Percentiles rank a stretch among this genome's conserved stretches.
Conservation (phyloP, 208 protist species). For the Leishmania turanica region DNA sequence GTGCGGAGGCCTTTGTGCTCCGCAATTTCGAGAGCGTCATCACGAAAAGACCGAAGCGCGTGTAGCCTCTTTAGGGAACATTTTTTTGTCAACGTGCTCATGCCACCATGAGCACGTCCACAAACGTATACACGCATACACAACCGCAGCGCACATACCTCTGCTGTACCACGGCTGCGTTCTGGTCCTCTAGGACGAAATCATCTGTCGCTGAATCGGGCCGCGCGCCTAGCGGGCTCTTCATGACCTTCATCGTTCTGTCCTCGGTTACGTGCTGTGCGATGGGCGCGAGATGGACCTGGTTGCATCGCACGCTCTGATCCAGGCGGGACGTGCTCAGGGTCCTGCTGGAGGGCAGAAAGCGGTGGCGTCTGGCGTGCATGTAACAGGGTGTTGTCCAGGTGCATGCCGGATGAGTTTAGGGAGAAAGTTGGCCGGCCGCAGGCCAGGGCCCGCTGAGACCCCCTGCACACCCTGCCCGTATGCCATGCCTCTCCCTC, state of each 20-base stretch:
- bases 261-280: no score
- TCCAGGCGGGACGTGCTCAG: background rate
- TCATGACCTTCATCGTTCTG: background rate
- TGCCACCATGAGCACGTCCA: background rate
- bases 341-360: background rate
- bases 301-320: background rate
- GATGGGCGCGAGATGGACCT: no score
- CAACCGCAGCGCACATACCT: background rate
- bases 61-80: constrained; percentile 6
- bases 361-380: no score
- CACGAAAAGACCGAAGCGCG: constrained; percentile 4
- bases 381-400: background rate
- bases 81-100: background rate
- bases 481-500: background rate
- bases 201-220: no score
- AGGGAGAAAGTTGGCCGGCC: background rate
- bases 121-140: background rate
- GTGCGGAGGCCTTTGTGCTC: constrained; percentile 19
- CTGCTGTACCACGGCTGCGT: background rate
- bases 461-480: background rate
- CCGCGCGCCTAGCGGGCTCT: no score
- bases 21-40: constrained; percentile 15
- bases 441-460: background rate
- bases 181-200: no score
- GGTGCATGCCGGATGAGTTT: background rate